Base-by-base conservation (phyloP, 2,329 filamentous ascomycete species). In the Aspergillus pseudoglaucus region DNA sequence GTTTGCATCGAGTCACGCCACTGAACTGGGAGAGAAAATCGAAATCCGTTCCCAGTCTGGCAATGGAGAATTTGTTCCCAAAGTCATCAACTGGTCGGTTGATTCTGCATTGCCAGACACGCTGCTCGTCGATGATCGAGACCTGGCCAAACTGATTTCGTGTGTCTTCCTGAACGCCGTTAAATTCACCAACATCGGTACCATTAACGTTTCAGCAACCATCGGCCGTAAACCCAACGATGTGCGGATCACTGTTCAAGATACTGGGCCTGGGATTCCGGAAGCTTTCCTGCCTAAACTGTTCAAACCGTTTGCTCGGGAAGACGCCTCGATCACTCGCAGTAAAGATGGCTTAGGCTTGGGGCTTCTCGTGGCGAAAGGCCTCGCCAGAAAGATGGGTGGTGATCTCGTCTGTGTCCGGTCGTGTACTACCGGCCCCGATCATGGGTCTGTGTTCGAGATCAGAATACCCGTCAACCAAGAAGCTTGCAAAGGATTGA, bases 301-400 rank as follows among this genome's bases (percentile, higher is more conserved):
- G 1, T 88, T 87, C 70, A 83, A 83, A 54, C 79, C 84, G 1
- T 87, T 87, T 62, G 81, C 83, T 20, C 76, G 83, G 51, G 80
- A 85, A 64, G 83, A 88, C 61, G 77, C 81, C 44, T 85, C 83
- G 1, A 79, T 82, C 12, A 86, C 82, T 6, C 74, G 84, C 39
- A 77, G 79, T 51, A 83, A 79, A 59, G 84, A 88, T 62, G 84
- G 84, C 0, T 71, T 87, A 3, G 84, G 84, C 0, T 70, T 88
- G 6, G 84, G 84, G 23, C 68, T 88, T 9, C 75, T 87, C 59
- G 84, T 87, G n/a, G 84, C 84, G 1, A 87, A 87, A 65, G 83
- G 83, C 3, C 73, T 87, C 41, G 81, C 84, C 4, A 75, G 84
- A 46, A 84, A 83, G 60, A 77, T 87, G 47, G 82, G 83, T 22